A percentile compares a stretch with the other conserved stretches of the same genome.
Evolutionary conservation across 1,284 basidiomycete species (phyloP).

Genomic region (Ustilago trichophora): DNA sequence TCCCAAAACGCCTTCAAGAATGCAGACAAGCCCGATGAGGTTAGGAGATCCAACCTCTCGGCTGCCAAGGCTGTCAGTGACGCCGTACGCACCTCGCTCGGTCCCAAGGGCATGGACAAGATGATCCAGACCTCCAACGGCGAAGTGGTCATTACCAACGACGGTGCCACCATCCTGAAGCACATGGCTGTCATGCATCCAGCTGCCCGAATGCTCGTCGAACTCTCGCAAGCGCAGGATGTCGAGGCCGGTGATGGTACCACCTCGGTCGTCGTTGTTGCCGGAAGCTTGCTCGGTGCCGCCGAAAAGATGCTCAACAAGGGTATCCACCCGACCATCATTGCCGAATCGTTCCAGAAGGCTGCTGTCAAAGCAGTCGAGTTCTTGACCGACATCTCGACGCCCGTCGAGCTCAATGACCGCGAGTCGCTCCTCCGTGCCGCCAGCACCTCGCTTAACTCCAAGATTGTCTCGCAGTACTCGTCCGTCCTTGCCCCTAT

Average conservation of each 20-base stretch:
- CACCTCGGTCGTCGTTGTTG: constrained; percentile 96
- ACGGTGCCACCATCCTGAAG: constrained; percentile 97
- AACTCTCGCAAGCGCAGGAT: constrained; percentile 97
- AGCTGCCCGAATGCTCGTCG: constrained; percentile 95
- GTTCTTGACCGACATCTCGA: constrained; percentile 90
- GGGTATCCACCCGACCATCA: constrained; percentile 93
- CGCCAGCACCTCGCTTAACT: constrained; percentile 94
- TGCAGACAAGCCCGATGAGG: constrained; percentile 67
- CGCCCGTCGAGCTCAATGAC: constrained; percentile 90
- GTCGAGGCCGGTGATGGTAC: constrained; percentile 99
- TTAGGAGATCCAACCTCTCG: constrained; percentile 61
- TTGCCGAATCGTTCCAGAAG: constrained; percentile 93
- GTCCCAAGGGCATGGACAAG: constrained; percentile 99
- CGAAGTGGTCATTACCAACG: constrained; percentile 97
- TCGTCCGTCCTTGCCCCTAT: constrained; percentile 96
- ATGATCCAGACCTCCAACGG: constrained; percentile 99
- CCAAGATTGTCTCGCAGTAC: constrained; percentile 99
- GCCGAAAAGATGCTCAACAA: constrained; percentile 97
- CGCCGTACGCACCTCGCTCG: constrained; percentile 94
- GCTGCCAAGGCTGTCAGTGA: constrained; percentile 85
- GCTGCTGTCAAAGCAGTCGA: constrained; percentile 93
- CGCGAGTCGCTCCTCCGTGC: constrained; percentile 86
- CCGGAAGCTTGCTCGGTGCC: constrained; percentile 88
- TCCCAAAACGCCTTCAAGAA: constrained; percentile 64
- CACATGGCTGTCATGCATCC: constrained; percentile 98